Base-by-base conservation (phyloP, 1,284 basidiomycete species). In the Austroboletus olivaceoglutinosus region DNA sequence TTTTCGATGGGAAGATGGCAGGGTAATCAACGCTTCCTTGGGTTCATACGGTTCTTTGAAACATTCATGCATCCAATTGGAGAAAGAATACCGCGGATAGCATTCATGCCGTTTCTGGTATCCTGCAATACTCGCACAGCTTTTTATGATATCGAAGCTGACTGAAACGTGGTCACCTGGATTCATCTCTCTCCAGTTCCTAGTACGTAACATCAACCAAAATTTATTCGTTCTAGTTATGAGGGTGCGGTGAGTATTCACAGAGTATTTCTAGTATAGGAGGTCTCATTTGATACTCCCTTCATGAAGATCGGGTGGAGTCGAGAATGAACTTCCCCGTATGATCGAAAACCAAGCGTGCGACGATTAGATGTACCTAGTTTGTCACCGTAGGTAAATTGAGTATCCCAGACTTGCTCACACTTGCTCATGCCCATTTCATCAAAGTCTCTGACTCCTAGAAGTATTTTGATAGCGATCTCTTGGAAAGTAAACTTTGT, bases 271-370 rank as follows among this genome's bases (percentile, higher is more conserved):
- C 11, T 9, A 2, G 21, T n/a, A 19, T 18, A n/a, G 27, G 21
- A 36, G 39, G 27, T 18, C 43, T 55, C 15, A 59, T 38, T 18
- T 47, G 23, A 22, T 29, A 12, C 27, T 3, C 12, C 27, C n/a
- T 27, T 4, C 33, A 93, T n/a, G 7, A 33, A n/a, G 16, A 33
- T n/a, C 16, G 31, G 16, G 15, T 5, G 31, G 16, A 33, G 31
- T 33, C 16, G 31, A 33, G 15, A 33, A n/a, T 33, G 31, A 33
- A 6, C 27, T 12, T 29, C 27, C 12, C 11, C 27, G 27, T 29
- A 29, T 29, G 27, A 29, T 29, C 27, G 27, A 29, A 29, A 29
- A 2, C 10, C 10, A n/a, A n/a, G n/a, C n/a, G n/a, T n/a, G n/a
- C n/a, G n/a, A 29, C 27, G 27, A 12, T 29, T 29, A 29, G 27